Conservation (phyloP, 2,329 filamentous ascomycete species). For the Stenocarpella maydis region DNA sequence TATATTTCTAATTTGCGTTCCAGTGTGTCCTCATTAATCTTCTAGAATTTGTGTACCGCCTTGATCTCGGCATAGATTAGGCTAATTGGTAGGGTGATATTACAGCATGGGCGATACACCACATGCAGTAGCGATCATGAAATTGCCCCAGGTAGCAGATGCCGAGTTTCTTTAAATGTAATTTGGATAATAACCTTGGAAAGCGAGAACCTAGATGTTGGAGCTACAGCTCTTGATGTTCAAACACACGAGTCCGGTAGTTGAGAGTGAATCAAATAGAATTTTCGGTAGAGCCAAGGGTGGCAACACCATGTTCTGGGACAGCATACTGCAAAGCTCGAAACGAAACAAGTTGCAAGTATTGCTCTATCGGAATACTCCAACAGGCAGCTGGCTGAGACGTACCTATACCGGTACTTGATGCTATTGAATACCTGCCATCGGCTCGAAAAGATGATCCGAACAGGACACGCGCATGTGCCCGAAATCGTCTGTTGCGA, state of each 20-base stretch:
- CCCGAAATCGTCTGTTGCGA: neutral
- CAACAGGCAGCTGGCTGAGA: neutral
- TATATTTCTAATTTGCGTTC: too few species aligned
- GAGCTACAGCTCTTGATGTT: neutral
- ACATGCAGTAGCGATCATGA: too few species aligned
- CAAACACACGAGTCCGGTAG: neutral
- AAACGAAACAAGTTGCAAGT: too few species aligned
- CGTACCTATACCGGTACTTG: too few species aligned
- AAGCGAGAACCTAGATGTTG: neutral
- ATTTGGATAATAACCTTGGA: constrained; percentile 3
- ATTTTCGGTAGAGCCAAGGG: neutral
- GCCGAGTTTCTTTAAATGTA: too few species aligned
- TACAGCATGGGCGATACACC: neutral
- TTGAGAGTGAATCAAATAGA: neutral
- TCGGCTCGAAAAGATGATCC: neutral
- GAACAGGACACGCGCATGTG: neutral
- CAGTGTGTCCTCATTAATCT: too few species aligned
- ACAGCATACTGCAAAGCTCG: neutral
- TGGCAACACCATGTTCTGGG: neutral
- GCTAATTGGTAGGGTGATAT: neutral
- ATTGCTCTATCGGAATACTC: accelerated
- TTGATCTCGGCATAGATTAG: neutral
- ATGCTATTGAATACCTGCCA: too few species aligned
- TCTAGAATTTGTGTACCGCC: too few species aligned
- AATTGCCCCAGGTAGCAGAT: neutral